A percentile compares a stretch with the other conserved stretches of the same genome.
These are phyloP conservation scores for Suillus hirtellus DNA, from an alignment of 768 basidiomycete genomes.

Conservation along the genomic window DNA sequence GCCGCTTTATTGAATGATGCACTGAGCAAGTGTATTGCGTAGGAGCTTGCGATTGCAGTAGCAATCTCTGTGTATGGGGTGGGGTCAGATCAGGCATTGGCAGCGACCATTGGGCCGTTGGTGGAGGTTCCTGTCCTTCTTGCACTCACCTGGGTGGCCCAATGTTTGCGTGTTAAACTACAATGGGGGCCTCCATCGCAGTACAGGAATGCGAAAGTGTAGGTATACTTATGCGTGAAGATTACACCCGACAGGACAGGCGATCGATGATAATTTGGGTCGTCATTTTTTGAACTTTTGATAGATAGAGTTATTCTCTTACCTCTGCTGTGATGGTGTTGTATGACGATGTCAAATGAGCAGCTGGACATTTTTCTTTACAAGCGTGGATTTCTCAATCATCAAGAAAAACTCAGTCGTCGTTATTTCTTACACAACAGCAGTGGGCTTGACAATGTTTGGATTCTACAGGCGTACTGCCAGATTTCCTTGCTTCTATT, in stretches of 20 bases:
- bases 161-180: slow-evolving; percentile 43
- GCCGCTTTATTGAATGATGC: no score
- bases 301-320: neutral
- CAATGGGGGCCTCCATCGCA: slow-evolving; percentile 34
- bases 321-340: neutral
- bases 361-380: neutral
- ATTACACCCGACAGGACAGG: neutral
- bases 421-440: neutral
- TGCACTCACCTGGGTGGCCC: slow-evolving; percentile 63
- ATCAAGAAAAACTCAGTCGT: neutral
- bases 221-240: neutral
- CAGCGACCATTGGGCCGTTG: slow-evolving; percentile 78
- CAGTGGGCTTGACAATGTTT: neutral
- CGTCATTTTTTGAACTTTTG: neutral
- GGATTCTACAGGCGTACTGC: neutral
- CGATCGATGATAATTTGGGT: neutral
- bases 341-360: neutral
- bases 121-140: slow-evolving; percentile 81
- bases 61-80: slow-evolving; percentile 78
- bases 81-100: slow-evolving; percentile 75
- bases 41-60: slow-evolving; percentile 85
- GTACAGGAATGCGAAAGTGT: neutral
- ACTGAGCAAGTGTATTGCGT: slow-evolving; percentile 4
- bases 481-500: neutral
- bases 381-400: neutral